phyloP scores from a whole-genome alignment of 2,329 filamentous ascomycete species.

The Aspergillus viridinutans region DNA sequence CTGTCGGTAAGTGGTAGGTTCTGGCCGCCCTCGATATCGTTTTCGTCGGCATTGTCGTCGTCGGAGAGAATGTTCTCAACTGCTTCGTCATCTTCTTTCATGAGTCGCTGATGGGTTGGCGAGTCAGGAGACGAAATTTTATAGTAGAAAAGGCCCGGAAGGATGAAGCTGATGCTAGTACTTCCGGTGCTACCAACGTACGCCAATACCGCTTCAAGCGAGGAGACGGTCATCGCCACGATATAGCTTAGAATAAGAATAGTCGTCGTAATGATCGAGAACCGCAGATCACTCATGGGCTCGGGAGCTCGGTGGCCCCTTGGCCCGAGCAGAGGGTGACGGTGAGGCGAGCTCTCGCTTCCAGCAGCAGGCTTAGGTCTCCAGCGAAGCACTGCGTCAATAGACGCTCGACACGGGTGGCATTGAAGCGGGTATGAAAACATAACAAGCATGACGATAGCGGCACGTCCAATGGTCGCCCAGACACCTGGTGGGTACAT shows the following conservation, averaged over 20 bases:
- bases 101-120: conserved; percentile 74
- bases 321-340: conserved; percentile 39
- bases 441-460: conserved; percentile 92
- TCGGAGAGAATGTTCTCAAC: conserved; percentile 51
- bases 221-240: conserved; percentile 85
- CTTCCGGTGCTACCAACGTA: conserved; percentile 94
- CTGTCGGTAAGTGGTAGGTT: conserved; percentile 49
- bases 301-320: conserved; percentile 45
- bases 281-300: conserved; percentile 78
- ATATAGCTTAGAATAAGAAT: conserved; percentile 83
- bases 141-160: conserved; percentile 96
- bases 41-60: conserved; percentile 27
- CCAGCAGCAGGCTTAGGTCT: conserved; percentile 53
- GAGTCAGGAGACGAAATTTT: conserved; percentile 93
- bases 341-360: conserved; percentile 41
- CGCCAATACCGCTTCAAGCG: conserved; percentile 83
- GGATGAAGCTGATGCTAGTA: conserved; percentile 93
- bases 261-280: conserved; percentile 80
- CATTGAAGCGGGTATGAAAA: conserved; percentile 96
- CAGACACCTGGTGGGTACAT: conserved; percentile 79
- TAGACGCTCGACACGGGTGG: conserved; percentile 90
- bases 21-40: conserved; percentile 34
- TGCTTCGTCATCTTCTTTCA: conserved; percentile 83
- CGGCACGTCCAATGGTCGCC: conserved; percentile 88
- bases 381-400: conserved; percentile 94